A percentile compares a stretch with the other conserved stretches of the same genome.
phyloP scores from a whole-genome alignment of 2,329 filamentous ascomycete species.

The Epichloe aotearoae region DNA sequence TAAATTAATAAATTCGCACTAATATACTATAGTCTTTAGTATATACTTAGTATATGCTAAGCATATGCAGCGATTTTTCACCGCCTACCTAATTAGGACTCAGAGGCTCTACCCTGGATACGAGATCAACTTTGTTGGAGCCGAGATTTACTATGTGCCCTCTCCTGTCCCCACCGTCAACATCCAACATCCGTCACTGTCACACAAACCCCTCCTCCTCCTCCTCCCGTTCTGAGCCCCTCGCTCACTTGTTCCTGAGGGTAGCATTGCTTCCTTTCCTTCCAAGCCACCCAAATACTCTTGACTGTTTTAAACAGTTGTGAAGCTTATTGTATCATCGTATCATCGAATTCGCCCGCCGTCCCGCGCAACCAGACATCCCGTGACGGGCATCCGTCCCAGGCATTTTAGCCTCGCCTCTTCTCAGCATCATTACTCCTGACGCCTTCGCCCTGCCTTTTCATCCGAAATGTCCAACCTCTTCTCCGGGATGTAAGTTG shows the following conservation, averaged over 20 bases:
- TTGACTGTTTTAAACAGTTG: not conserved
- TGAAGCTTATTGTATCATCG: not conserved
- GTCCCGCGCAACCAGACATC: slow-evolving; percentile 1
- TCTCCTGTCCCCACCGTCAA: not conserved
- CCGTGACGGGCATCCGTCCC: slow-evolving; percentile 4
- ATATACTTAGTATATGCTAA: too few relatives aligned
- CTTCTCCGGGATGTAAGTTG: slow-evolving; percentile 49
- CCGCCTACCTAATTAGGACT: too few relatives aligned
- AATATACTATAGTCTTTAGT: too few relatives aligned
- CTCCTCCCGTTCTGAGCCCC: not conserved
- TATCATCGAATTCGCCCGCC: not conserved
- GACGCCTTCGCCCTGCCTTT: slow-evolving; percentile 5
- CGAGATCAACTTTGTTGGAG: too few relatives aligned
- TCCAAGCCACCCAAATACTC: not conserved
- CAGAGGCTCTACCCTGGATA: too few relatives aligned
- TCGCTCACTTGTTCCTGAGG: not conserved
- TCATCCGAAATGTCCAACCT: slow-evolving; percentile 40
- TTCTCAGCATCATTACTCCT: slow-evolving; percentile 3
- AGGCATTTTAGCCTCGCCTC: not conserved
- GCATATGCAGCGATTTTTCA: too few relatives aligned
- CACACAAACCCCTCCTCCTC: not conserved
- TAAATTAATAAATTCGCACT: too few relatives aligned
- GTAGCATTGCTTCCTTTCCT: not conserved
- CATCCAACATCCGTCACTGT: not conserved
- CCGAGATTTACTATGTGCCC: too few relatives aligned